These are phyloP conservation scores for Irineochytrium annulatum DNA, from an alignment of 192 early-diverging fungal genomes.

Conservation along the genomic window DNA sequence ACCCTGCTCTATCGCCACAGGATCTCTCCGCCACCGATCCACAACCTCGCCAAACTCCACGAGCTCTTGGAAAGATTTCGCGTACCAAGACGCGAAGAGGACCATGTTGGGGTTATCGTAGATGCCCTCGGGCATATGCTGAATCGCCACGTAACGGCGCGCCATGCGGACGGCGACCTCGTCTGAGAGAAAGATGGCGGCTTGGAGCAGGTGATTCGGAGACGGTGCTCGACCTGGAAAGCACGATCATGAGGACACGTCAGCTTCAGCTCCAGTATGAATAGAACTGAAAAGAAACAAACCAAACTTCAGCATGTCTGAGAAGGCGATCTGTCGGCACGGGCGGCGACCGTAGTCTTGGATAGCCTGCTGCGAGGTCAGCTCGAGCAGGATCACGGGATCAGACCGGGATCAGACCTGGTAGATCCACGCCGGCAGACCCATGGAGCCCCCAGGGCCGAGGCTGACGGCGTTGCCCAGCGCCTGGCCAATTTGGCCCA, in stretches of 20 bases:
- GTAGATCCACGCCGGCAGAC: too few relatives aligned
- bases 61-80: constrained; percentile 79
- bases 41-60: constrained; percentile 36
- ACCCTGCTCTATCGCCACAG: constrained; percentile 47
- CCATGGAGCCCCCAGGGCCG: too few relatives aligned
- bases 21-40: background rate
- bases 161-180: constrained; percentile 92
- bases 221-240: constrained; percentile 29
- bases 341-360: background rate
- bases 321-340: background rate
- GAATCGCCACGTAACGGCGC: constrained; percentile 87
- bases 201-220: constrained; percentile 29
- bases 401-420: too few relatives aligned
- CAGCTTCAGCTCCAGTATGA: background rate
- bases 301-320: constrained; percentile 5
- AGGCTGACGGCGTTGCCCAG: too few relatives aligned
- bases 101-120: constrained; percentile 47
- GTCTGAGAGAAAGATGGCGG: constrained; percentile 40
- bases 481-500: too few relatives aligned
- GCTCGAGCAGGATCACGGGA: too few relatives aligned
- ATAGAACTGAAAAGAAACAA: background rate
- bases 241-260: background rate
- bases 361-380: too few relatives aligned
- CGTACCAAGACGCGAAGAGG: constrained; percentile 90
- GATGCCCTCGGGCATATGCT: constrained; percentile 58